Evolutionary conservation across 768 basidiomycete genomes (phyloP).

Genomic region (Phaffia tasmanica): DNA sequence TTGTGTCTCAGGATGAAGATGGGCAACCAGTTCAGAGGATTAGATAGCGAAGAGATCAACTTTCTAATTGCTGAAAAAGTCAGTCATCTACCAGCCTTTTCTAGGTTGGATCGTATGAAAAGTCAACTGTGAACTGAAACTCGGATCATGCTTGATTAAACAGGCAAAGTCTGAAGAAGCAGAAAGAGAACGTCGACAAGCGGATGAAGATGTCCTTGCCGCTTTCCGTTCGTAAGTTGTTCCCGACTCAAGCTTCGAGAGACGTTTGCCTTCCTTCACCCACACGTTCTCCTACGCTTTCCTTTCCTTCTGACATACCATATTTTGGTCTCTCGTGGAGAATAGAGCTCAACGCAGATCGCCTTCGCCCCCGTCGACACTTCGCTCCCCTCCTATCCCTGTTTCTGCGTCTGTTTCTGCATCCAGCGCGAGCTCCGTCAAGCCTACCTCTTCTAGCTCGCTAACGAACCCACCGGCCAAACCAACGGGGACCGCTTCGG

Average conservation of each 20-base stretch:
- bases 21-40: slow-evolving; percentile 40
- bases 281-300: neutral
- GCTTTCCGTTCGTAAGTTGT: slow-evolving; percentile 31
- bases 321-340: neutral
- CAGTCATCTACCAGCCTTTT: neutral
- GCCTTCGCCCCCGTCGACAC: slow-evolving; percentile 3
- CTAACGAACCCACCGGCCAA: slow-evolving; percentile 6
- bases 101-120: neutral
- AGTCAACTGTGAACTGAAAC: neutral
- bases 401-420: neutral
- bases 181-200: slow-evolving; percentile 30
- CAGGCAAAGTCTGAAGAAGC: slow-evolving; percentile 24
- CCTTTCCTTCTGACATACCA: neutral
- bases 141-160: slow-evolving; percentile 8
- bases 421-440: neutral
- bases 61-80: slow-evolving; percentile 36
- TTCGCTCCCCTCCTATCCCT: neutral
- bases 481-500: neutral
- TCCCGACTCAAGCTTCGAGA: neutral
- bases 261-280: neutral
- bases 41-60: slow-evolving; percentile 39
- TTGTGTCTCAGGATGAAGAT: neutral
- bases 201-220: slow-evolving; percentile 35
- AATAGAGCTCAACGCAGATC: slow-evolving; percentile 20
- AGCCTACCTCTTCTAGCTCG: neutral